Evolutionary conservation across 2,329 filamentous ascomycete genomes (phyloP).

Genomic region (Calonectria honghensis): DNA sequence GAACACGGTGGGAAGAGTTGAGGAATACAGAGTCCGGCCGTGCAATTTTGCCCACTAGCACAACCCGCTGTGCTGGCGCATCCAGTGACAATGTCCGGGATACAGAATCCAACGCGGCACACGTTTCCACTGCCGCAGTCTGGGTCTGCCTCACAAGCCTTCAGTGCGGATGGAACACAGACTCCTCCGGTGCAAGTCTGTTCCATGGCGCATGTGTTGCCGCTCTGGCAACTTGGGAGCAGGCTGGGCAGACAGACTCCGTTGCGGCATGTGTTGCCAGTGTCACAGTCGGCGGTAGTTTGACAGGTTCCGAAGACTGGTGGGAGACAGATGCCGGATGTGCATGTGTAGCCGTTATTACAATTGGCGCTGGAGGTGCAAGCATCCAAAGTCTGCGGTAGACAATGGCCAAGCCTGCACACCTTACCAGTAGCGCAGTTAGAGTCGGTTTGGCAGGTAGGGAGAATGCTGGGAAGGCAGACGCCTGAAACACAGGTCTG

Average conservation of each 20-base stretch:
- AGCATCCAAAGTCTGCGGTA: slow-evolving; percentile 3
- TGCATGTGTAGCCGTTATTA: background rate
- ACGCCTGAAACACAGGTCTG: slow-evolving; percentile 16
- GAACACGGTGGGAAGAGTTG: slow-evolving; percentile 28
- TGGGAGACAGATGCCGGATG: slow-evolving; percentile 26
- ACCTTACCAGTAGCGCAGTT: slow-evolving; percentile 31
- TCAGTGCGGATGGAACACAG: slow-evolving; percentile 20
- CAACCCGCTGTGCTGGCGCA: slow-evolving; percentile 2
- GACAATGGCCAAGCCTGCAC: slow-evolving; percentile 31
- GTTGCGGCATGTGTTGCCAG: slow-evolving; percentile 9
- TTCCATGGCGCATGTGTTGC: background rate
- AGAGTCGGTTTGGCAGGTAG: slow-evolving; percentile 20
- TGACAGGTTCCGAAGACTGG: slow-evolving; percentile 15
- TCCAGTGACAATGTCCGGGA: slow-evolving; percentile 8
- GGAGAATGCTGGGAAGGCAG: slow-evolving; percentile 23
- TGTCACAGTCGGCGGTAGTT: slow-evolving; percentile 16
- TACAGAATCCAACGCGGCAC: slow-evolving; percentile 28
- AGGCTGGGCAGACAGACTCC: slow-evolving; percentile 21
- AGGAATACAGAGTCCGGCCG: slow-evolving; percentile 32
- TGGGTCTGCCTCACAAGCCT: slow-evolving; percentile 1
- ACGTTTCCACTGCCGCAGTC: slow-evolving; percentile 21
- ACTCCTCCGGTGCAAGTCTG: slow-evolving; percentile 26
- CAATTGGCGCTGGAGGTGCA: slow-evolving; percentile 15
- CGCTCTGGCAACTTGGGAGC: slow-evolving; percentile 13
- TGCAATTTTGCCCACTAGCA: slow-evolving; percentile 18